phyloP scores from a whole-genome alignment of 2,329 filamentous ascomycete species.

The Scolecobasidium constrictum region DNA sequence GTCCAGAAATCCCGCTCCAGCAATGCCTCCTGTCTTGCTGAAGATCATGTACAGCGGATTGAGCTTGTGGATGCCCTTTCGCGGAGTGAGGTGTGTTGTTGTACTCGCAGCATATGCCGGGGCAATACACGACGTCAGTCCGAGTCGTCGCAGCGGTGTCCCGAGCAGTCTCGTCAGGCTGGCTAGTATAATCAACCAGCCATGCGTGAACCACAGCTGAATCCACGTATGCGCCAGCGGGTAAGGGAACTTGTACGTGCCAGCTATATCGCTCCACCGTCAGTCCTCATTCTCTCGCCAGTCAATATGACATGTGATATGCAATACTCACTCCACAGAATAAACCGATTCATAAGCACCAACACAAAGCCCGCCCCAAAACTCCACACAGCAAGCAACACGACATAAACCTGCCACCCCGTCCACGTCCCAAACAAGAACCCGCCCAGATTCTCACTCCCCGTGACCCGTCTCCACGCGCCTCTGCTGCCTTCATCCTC shows the following conservation, averaged over 20 bases:
- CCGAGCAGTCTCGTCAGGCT: conserved; percentile 36
- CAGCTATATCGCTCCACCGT: conserved; percentile 19
- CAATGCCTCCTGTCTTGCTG: conserved; percentile 36
- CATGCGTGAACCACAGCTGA: conserved; percentile 39
- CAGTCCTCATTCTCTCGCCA: not conserved
- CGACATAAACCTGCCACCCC: conserved; percentile 39
- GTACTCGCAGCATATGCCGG: conserved; percentile 24
- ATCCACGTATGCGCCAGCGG: conserved; percentile 40
- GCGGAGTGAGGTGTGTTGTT: conserved; percentile 16
- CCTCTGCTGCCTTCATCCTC: conserved; percentile 23
- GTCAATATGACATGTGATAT: conserved; percentile 14
- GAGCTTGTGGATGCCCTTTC: conserved; percentile 17
- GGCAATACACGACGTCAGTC: conserved; percentile 33
- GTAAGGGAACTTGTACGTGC: conserved; percentile 40
- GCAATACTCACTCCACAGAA: conserved; percentile 32
- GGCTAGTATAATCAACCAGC: conserved; percentile 35
- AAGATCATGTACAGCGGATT: conserved; percentile 18
- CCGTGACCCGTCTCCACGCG: conserved; percentile 22
- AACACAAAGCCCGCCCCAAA: conserved; percentile 36
- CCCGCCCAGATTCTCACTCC: conserved; percentile 28
- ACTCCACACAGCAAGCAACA: conserved; percentile 36
- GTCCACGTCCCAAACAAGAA: conserved; percentile 36
- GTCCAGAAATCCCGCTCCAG: conserved; percentile 43
- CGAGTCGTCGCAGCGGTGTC: conserved; percentile 28
- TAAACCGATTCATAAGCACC: conserved; percentile 40